Percentiles rank a stretch among this genome's conserved stretches.
Conservation (phyloP, 2,329 filamentous ascomycete genomes). For the Verticillium tricorpus region DNA sequence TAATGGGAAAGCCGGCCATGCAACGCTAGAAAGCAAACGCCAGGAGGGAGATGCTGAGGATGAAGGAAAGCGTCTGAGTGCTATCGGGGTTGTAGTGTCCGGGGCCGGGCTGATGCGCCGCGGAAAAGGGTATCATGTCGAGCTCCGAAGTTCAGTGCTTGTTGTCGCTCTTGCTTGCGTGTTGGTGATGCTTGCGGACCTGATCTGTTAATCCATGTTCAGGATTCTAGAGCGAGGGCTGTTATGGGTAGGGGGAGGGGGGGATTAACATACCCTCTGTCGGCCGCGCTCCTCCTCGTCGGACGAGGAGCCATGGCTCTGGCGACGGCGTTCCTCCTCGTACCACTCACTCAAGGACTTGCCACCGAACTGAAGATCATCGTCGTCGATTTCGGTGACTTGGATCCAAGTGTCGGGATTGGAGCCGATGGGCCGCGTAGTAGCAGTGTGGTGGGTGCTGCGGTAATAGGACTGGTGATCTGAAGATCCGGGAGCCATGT, state of each 20-base stretch:
- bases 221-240: not conserved
- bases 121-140: not conserved
- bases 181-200: slow-evolving; percentile 13
- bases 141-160: slow-evolving; percentile 8
- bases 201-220: slow-evolving; percentile 5
- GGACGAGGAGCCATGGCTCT: slow-evolving; percentile 27
- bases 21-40: not conserved
- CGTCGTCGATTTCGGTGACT: slow-evolving; percentile 55
- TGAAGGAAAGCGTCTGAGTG: not conserved
- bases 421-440: slow-evolving; percentile 19
- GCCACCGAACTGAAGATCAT: slow-evolving; percentile 56
- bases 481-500: slow-evolving; percentile 1
- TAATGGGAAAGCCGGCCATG: not conserved
- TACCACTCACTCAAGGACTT: slow-evolving; percentile 57
- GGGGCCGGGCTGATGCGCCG: not conserved
- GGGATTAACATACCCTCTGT: slow-evolving; percentile 27
- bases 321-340: slow-evolving; percentile 49
- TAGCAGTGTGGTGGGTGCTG: not conserved
- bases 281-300: slow-evolving; percentile 35
- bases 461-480: not conserved
- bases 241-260: not conserved
- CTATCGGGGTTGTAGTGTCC: not conserved
- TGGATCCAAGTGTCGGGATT: slow-evolving; percentile 41
- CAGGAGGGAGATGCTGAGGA: not conserved
- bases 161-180: slow-evolving; percentile 8